These are phyloP conservation scores for Ustilago cynodontis DNA, from an alignment of 1,284 basidiomycete species.

Conservation along the genomic window DNA sequence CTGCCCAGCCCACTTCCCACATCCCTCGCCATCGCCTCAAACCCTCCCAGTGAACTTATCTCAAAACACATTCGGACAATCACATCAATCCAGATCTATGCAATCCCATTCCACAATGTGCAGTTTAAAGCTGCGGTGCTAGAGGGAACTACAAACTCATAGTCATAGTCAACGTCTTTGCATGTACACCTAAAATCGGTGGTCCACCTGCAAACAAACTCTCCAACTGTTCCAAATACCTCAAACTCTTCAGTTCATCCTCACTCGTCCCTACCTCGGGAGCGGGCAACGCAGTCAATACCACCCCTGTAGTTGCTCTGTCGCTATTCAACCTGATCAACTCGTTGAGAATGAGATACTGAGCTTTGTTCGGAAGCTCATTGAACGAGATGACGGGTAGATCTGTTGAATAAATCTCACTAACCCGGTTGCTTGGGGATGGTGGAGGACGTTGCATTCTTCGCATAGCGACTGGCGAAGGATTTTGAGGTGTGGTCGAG, in stretches of 20 bases:
- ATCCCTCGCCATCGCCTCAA: not conserved
- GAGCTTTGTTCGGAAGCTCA: slow-evolving; percentile 67
- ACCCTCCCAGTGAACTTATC: not conserved
- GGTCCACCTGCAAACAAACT: slow-evolving; percentile 64
- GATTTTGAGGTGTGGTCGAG: not conserved
- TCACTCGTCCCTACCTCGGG: slow-evolving; percentile 64
- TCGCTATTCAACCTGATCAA: slow-evolving; percentile 65
- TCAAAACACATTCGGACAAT: not conserved
- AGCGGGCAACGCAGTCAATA: slow-evolving; percentile 67
- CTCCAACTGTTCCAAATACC: slow-evolving; percentile 66
- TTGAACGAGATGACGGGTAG: slow-evolving; percentile 63
- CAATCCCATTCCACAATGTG: not conserved
- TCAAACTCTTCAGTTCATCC: slow-evolving; percentile 49
- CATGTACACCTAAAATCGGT: slow-evolving; percentile 67
- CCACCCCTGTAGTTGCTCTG: slow-evolving; percentile 56
- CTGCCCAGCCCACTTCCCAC: too few species aligned
- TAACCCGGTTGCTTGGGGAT: slow-evolving; percentile 7
- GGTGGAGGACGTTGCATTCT: slow-evolving; percentile 12
- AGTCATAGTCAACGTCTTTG: slow-evolving; percentile 67
- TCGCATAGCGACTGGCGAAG: slow-evolving; percentile 17
- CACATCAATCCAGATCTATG: not conserved
- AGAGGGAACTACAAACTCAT: slow-evolving; percentile 51
- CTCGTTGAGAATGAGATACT: slow-evolving; percentile 69
- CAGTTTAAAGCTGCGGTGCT: not conserved
- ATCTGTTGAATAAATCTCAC: slow-evolving; percentile 38